These are phyloP conservation scores for Rhododendron simsii DNA, from an alignment of 148 eudicot genomes.

Conservation along the genomic window DNA sequence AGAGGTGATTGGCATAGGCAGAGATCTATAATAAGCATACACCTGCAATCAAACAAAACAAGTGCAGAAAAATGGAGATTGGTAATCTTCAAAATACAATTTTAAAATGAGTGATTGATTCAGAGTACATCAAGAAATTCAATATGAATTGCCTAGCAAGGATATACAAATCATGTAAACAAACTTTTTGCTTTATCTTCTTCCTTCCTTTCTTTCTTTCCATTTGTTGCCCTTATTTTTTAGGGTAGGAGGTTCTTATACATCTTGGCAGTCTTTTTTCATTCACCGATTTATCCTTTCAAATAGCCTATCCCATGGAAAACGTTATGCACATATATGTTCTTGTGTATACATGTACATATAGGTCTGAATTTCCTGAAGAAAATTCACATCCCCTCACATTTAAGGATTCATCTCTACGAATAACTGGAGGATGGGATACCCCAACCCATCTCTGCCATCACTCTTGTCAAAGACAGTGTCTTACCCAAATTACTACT, in stretches of 20 bases:
- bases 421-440: neutral
- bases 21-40: conserved; percentile 75
- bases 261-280: neutral
- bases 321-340: neutral
- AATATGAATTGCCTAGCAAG: neutral
- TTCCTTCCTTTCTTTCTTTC: neutral
- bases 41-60: conserved; percentile 49
- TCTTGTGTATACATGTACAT: neutral
- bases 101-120: neutral
- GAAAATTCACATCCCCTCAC: neutral
- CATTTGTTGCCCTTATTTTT: neutral
- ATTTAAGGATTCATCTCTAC: neutral
- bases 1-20: conserved; percentile 83
- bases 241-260: neutral
- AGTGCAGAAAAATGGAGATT: neutral
- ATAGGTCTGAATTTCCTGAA: neutral
- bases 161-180: neutral
- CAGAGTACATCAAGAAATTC: neutral
- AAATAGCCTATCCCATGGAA: neutral
- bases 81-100: neutral
- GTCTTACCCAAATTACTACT: neutral
- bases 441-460: neutral
- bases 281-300: neutral
- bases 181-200: neutral
- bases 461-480: neutral